Percentiles rank a stretch among this genome's conserved stretches.
Evolutionary conservation across 2,329 filamentous ascomycete genomes (phyloP).

Genomic region (Herpotrichia juniperi): DNA sequence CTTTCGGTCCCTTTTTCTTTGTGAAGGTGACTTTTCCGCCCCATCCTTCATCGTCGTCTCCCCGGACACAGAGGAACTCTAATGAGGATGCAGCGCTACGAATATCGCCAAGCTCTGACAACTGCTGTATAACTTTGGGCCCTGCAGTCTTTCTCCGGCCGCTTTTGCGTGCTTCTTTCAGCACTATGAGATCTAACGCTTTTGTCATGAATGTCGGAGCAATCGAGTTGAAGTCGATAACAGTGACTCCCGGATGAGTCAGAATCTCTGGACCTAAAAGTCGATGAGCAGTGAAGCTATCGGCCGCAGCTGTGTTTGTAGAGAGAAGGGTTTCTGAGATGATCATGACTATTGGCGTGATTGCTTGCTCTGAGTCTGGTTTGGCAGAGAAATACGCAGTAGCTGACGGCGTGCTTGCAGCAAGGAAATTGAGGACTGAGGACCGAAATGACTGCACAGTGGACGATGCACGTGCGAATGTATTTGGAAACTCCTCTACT

Average conservation of each 20-base stretch:
- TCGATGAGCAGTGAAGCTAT: conserved; percentile 92
- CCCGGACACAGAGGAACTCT: conserved; percentile 88
- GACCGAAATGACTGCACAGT: conserved; percentile 66
- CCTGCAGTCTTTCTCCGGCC: conserved; percentile 78
- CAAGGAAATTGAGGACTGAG: conserved; percentile 76
- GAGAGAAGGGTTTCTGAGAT: conserved; percentile 90
- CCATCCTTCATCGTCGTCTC: conserved; percentile 82
- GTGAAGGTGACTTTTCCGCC: conserved; percentile 74
- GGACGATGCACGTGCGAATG: conserved; percentile 52
- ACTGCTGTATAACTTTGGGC: conserved; percentile 74
- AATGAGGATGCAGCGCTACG: conserved; percentile 90
- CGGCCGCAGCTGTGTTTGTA: conserved; percentile 81
- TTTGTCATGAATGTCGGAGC: conserved; percentile 85
- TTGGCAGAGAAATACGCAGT: conserved; percentile 47
- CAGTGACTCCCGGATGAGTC: conserved; percentile 76
- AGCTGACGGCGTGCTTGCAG: conserved; percentile 67
- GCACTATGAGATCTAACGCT: conserved; percentile 79
- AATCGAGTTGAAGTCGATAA: conserved; percentile 92
- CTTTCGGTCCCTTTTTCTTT: conserved; percentile 60
- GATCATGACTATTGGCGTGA: conserved; percentile 78
- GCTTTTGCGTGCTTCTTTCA: conserved; percentile 83
- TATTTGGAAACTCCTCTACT: conserved; percentile 59
- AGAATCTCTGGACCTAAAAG: conserved; percentile 86
- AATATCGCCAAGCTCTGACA: conserved; percentile 90
- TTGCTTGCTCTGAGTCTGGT: conserved; percentile 22